A percentile compares a stretch with the other conserved stretches of the same genome.
Conservation (phyloP, 1,139 yeast genomes). For the Magnusiomyces suaveolens region DNA sequence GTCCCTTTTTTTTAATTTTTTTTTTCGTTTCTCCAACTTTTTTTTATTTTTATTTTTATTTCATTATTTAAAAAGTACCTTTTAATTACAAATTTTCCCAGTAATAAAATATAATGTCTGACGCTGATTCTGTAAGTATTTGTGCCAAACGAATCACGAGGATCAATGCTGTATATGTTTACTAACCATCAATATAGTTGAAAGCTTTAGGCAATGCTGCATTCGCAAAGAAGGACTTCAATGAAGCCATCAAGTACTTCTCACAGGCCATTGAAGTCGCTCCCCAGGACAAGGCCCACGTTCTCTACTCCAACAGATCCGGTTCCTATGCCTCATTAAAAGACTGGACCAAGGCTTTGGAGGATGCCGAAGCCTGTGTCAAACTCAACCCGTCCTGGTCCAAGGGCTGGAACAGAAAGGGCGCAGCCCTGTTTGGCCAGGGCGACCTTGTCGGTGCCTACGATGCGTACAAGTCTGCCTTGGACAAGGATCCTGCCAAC, state of each 20-base stretch:
- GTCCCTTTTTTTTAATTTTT: not conserved
- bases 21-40: not conserved
- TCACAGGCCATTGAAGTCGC: slow-evolving; percentile 71
- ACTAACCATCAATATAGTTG: slow-evolving; percentile 13
- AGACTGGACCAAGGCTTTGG: slow-evolving; percentile 60
- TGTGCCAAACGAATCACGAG: not conserved
- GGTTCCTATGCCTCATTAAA: slow-evolving; percentile 79
- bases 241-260: slow-evolving; percentile 69
- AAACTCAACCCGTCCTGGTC: slow-evolving; percentile 80
- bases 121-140: slow-evolving; percentile 20
- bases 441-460: slow-evolving; percentile 54
- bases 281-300: slow-evolving; percentile 78
- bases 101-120: slow-evolving; percentile 17
- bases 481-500: slow-evolving; percentile 71
- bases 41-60: not conserved
- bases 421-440: slow-evolving; percentile 83
- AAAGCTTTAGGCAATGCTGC: slow-evolving; percentile 73
- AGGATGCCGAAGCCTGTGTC: slow-evolving; percentile 77
- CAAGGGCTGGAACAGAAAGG: slow-evolving; percentile 89
- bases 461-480: slow-evolving; percentile 64
- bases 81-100: not conserved
- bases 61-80: not conserved
- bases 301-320: slow-evolving; percentile 86
- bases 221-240: slow-evolving; percentile 77
- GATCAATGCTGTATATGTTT: no score